These are phyloP conservation scores for Amauroascus niger DNA, from an alignment of 2,329 filamentous ascomycete species.

Conservation along the genomic window DNA sequence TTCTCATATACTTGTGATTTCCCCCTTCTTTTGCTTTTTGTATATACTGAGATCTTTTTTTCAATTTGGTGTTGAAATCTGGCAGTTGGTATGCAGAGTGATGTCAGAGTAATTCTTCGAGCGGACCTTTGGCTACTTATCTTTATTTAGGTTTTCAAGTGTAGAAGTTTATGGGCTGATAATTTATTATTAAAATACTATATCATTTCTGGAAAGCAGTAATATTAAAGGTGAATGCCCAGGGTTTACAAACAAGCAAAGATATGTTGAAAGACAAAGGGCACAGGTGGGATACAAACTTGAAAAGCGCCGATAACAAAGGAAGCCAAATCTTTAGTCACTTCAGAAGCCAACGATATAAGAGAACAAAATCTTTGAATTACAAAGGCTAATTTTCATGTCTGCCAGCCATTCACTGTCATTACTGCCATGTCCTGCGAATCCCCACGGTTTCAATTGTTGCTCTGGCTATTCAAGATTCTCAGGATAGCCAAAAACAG, in stretches of 20 bases:
- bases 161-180: not conserved
- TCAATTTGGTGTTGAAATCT: not conserved
- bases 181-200: not conserved
- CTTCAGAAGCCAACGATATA: not conserved
- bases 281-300: not conserved
- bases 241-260: not conserved
- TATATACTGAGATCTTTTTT: not conserved
- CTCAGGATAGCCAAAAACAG: slow-evolving; percentile 90
- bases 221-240: not conserved
- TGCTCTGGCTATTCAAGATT: slow-evolving; percentile 91
- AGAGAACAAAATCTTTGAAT: not conserved
- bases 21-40: not conserved
- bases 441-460: slow-evolving; percentile 56
- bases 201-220: not conserved
- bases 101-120: not conserved
- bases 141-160: no score
- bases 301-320: not conserved
- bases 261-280: not conserved
- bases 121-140: no score
- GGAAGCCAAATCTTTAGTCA: not conserved
- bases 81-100: not conserved
- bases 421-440: not conserved
- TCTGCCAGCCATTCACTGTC: not conserved
- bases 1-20: not conserved
- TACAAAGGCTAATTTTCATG: not conserved